Percentiles rank a stretch among this genome's conserved stretches.
Conservation (phyloP, 2,329 filamentous ascomycete genomes). For the Epichloe hybrida region DNA sequence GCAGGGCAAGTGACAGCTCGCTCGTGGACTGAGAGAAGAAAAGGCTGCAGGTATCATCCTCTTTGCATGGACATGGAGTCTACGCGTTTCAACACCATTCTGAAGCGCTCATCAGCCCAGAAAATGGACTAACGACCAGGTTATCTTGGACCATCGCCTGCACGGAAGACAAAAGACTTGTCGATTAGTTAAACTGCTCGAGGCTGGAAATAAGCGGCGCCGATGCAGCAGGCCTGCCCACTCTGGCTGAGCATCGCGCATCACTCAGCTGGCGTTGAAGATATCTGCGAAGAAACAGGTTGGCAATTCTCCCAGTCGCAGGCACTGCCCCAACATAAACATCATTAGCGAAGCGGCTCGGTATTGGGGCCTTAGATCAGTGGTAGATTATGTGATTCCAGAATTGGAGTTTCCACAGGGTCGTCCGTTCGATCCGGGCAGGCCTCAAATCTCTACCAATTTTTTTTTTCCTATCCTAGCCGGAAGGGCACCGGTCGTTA, state of each 20-base stretch:
- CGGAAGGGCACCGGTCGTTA: no score
- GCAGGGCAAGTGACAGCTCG: constrained; percentile 1
- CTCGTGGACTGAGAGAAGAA: background rate
- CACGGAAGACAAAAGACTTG: no score
- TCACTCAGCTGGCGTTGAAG: no score
- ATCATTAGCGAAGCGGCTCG: background rate
- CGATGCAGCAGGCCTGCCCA: no score
- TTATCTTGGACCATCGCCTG: no score
- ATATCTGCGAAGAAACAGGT: no score
- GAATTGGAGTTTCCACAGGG: constrained; percentile 1
- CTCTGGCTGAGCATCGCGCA: no score
- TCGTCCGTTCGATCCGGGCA: constrained; percentile 5
- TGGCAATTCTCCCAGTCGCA: background rate
- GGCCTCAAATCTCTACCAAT: constrained; percentile 1
- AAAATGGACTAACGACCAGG: no score
- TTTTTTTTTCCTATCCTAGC: background rate
- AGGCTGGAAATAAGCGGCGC: no score
- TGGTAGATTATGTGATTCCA: constrained; percentile 2
- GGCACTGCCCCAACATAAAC: background rate
- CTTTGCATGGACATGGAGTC: background rate
- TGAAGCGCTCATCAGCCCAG: background rate
- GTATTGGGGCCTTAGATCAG: constrained; percentile 2
- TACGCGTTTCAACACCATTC: no score
- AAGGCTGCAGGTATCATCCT: background rate
- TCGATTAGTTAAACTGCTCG: no score